These are phyloP conservation scores for Mycogone perniciosa DNA, from an alignment of 2,329 filamentous ascomycete species.

Conservation along the genomic window DNA sequence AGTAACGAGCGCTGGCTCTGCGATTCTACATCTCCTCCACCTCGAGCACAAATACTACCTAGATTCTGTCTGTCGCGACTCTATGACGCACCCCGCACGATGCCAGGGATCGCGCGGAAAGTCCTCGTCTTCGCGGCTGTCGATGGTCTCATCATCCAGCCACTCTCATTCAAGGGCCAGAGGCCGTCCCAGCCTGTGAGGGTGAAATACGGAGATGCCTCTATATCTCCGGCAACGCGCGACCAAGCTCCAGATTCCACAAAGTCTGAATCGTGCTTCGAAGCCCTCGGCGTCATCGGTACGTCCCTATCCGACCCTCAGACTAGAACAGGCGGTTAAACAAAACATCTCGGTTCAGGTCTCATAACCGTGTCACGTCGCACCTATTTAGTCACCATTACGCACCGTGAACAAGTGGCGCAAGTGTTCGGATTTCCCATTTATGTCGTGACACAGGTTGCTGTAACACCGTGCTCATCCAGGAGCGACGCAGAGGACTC, in stretches of 20 bases:
- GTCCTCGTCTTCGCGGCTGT: conserved; percentile 72
- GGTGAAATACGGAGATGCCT: conserved; percentile 62
- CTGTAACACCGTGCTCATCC: conserved; percentile 80
- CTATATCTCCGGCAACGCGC: conserved; percentile 37
- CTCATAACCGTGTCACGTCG: conserved; percentile 75
- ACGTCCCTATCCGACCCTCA: conserved; percentile 16
- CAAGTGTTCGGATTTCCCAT: conserved; percentile 75
- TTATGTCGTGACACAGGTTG: conserved; percentile 83
- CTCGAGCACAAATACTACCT: too few species aligned
- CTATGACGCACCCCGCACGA: conserved; percentile 30
- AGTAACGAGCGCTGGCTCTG: too few species aligned
- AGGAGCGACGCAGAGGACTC: conserved; percentile 66
- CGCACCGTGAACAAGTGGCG: conserved; percentile 79
- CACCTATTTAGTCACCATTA: conserved; percentile 83
- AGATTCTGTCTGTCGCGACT: neutral
- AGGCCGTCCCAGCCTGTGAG: conserved; percentile 52
- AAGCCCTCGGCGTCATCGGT: conserved; percentile 57
- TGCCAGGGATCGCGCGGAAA: conserved; percentile 76
- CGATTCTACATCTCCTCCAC: too few species aligned
- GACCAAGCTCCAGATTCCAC: conserved; percentile 40
- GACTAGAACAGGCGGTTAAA: neutral
- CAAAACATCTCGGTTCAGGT: conserved; percentile 44
- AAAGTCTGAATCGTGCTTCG: conserved; percentile 45
- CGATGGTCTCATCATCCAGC: conserved; percentile 78
- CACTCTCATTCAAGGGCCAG: conserved; percentile 56